Conservation (phyloP, 352 stramenopile genomes). For the Aphanomyces stellatus region DNA sequence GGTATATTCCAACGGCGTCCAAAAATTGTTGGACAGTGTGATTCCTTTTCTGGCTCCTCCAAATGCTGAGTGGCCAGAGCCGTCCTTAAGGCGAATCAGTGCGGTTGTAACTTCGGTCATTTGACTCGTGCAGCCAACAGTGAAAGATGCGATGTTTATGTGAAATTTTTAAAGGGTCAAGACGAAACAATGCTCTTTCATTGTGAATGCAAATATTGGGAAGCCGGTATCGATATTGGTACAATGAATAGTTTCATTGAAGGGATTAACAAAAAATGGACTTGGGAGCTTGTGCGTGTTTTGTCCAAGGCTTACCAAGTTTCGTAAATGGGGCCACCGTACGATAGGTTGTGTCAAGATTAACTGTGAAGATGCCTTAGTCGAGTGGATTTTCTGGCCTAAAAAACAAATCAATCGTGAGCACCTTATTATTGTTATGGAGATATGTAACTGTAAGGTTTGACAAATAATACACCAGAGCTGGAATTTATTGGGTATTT, state of each 20-base stretch:
- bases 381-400: not conserved
- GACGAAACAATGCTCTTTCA: not conserved
- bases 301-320: not conserved
- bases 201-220: not conserved
- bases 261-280: not conserved
- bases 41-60: slow-evolving; percentile 7
- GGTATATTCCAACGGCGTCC: not conserved
- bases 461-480: no score
- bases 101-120: slow-evolving; percentile 1
- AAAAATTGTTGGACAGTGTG: not conserved
- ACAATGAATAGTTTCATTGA: not conserved
- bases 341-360: not conserved
- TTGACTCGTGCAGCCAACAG: not conserved
- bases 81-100: not conserved
- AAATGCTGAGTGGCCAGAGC: not conserved
- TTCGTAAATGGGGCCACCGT: not conserved
- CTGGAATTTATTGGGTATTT: not conserved
- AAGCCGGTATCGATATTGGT: not conserved
- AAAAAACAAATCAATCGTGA: not conserved
- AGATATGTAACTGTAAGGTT: not conserved
- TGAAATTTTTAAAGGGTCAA: not conserved
- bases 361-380: not conserved
- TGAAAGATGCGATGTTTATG: not conserved
- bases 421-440: not conserved
- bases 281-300: not conserved